phyloP scores from a whole-genome alignment of 768 basidiomycete species.

The Boletus bicolor region DNA sequence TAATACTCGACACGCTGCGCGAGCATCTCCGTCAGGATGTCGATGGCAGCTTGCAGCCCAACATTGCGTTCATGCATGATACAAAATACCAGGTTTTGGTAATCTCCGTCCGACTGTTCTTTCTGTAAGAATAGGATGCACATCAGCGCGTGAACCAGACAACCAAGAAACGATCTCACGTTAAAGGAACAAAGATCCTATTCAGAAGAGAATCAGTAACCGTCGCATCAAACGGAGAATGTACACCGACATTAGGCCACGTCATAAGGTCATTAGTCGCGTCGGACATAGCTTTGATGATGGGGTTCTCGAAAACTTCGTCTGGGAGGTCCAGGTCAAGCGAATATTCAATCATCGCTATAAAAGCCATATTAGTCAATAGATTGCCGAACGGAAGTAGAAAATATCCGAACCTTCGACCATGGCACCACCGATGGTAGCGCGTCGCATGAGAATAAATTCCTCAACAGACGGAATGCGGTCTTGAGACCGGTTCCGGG shows the following conservation, averaged over 20 bases:
- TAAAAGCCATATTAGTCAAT: constrained; percentile 1
- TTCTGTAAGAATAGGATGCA: constrained; percentile 25
- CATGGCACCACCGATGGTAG: constrained; percentile 37
- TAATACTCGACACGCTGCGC: constrained; percentile 35
- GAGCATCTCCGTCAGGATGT: constrained; percentile 38
- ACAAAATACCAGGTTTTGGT: constrained; percentile 40
- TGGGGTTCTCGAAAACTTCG: constrained; percentile 33
- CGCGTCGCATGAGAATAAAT: constrained; percentile 36
- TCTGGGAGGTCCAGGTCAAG: constrained; percentile 37
- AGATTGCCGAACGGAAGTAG: background rate
- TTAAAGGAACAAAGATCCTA: constrained; percentile 31
- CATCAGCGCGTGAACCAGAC: constrained; percentile 12
- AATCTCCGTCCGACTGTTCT: constrained; percentile 39
- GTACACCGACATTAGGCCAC: constrained; percentile 37
- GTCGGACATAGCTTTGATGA: constrained; percentile 37
- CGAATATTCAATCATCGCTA: constrained; percentile 38
- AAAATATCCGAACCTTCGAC: constrained; percentile 33
- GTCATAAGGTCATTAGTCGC: constrained; percentile 41
- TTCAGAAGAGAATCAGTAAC: constrained; percentile 14
- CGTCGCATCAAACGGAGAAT: background rate
- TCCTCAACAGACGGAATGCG: constrained; percentile 38
- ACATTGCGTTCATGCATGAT: constrained; percentile 35
- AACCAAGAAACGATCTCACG: constrained; percentile 16
- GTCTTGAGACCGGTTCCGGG: constrained; percentile 34
- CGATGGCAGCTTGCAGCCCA: constrained; percentile 34